Percentiles rank a stretch among this genome's conserved stretches.
Evolutionary conservation across 805 yeast species (phyloP).

Genomic region (Wickerhamomyces hampshirensis): DNA sequence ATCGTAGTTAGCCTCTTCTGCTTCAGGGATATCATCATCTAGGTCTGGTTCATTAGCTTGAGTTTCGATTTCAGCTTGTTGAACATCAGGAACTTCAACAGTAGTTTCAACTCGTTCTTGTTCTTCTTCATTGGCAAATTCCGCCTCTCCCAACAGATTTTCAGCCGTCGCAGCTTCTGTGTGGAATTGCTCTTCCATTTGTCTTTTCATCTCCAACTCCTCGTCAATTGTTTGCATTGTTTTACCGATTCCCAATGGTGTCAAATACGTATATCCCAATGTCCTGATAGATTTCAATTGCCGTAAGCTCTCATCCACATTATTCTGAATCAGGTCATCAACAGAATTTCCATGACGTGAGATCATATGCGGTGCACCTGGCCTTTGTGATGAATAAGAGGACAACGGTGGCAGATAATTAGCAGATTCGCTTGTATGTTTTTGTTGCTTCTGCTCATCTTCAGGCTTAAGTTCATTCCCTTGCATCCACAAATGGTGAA

Average conservation of each 20-base stretch:
- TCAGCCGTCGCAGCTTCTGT: constrained; percentile 24
- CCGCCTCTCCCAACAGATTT: constrained; percentile 28
- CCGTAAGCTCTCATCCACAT: constrained; percentile 11
- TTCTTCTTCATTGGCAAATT: neutral
- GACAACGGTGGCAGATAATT: constrained; percentile 48
- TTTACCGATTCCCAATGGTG: constrained; percentile 56
- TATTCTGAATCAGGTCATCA: constrained; percentile 6
- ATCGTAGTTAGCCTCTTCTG: constrained; percentile 36
- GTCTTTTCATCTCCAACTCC: constrained; percentile 24
- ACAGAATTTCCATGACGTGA: neutral
- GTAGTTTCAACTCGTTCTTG: neutral
- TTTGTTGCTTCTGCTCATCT: constrained; percentile 5
- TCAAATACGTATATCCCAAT: constrained; percentile 43
- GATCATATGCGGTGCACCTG: constrained; percentile 26
- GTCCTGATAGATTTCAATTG: constrained; percentile 31
- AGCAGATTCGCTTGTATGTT: constrained; percentile 1
- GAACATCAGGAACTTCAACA: constrained; percentile 1
- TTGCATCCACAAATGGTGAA: constrained; percentile 39
- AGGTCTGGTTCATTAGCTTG: constrained; percentile 4
- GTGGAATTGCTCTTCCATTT: constrained; percentile 24
- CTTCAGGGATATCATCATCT: constrained; percentile 14
- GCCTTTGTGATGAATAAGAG: constrained; percentile 46
- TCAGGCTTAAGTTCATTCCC: constrained; percentile 8
- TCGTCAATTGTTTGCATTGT: constrained; percentile 41
- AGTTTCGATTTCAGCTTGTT: neutral